Evolutionary conservation across 2,329 filamentous ascomycete species (phyloP).

Genomic region (Colletotrichum agaves): DNA sequence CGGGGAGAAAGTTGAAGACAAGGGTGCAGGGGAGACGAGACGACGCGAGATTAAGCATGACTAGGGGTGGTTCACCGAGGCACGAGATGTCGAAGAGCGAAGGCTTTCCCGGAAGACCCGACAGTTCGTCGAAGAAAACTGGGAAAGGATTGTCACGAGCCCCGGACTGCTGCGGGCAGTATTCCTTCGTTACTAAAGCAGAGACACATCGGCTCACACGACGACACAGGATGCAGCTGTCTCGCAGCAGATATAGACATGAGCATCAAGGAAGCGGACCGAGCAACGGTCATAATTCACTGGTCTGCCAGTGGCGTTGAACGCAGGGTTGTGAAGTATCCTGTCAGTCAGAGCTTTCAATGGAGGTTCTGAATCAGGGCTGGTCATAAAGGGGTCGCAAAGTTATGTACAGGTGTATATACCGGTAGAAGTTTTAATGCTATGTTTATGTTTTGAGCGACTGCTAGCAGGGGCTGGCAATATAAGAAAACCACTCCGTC

Average conservation of each 20-base stretch:
- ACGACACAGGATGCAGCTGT: background rate
- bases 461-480: no score
- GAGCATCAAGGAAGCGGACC: constrained; percentile 7
- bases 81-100: constrained; percentile 7
- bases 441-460: no score
- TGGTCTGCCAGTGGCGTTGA: constrained; percentile 5
- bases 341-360: background rate
- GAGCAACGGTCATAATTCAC: constrained; percentile 1
- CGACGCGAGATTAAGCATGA: constrained; percentile 19
- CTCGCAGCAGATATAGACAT: constrained; percentile 17
- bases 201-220: constrained; percentile 7
- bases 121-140: background rate
- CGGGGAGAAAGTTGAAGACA: background rate
- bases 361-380: constrained; percentile 1
- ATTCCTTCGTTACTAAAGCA: constrained; percentile 7
- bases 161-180: background rate
- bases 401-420: background rate
- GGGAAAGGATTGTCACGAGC: background rate
- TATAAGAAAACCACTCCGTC: no score
- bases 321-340: constrained; percentile 8
- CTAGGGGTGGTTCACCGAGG: background rate
- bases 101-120: background rate
- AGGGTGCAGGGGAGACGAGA: constrained; percentile 3
- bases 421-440: no score
- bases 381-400: background rate